A percentile compares a stretch with the other conserved stretches of the same genome.
Conservation (phyloP, 768 basidiomycete species). For the Lactifluus echinatus region DNA sequence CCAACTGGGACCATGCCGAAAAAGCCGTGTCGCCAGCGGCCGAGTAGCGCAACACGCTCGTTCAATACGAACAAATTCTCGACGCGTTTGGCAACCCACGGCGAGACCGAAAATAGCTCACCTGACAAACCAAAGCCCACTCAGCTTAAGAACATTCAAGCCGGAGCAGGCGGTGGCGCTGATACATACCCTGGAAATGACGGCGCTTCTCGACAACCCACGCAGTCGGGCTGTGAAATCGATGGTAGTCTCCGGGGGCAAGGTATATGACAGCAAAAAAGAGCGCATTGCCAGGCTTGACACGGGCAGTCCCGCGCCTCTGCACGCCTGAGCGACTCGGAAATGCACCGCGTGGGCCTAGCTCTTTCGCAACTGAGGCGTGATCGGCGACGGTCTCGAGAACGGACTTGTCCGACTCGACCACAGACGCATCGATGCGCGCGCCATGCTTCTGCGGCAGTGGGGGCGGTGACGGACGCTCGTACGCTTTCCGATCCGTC, state of each 20-base stretch:
- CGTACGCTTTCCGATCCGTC: slow-evolving; percentile 13
- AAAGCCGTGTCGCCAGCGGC: slow-evolving; percentile 92
- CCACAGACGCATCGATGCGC: slow-evolving; percentile 68
- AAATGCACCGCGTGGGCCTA: slow-evolving; percentile 47
- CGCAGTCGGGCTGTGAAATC: slow-evolving; percentile 90
- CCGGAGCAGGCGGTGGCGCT: not conserved
- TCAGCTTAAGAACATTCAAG: not conserved
- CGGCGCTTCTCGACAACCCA: slow-evolving; percentile 97
- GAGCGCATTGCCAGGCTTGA: slow-evolving; percentile 71
- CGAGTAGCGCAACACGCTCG: slow-evolving; percentile 91
- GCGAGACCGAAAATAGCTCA: slow-evolving; percentile 93
- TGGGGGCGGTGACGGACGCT: slow-evolving; percentile 25
- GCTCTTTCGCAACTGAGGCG: slow-evolving; percentile 59
- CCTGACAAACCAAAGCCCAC: slow-evolving; percentile 33
- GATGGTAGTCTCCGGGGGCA: slow-evolving; percentile 96
- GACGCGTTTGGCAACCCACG: slow-evolving; percentile 87
- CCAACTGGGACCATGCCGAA: slow-evolving; percentile 98
- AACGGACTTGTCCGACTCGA: slow-evolving; percentile 41
- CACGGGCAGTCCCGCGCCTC: slow-evolving; percentile 26
- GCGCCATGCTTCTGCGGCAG: slow-evolving; percentile 47
- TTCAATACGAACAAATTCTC: slow-evolving; percentile 96
- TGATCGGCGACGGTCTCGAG: slow-evolving; percentile 58
- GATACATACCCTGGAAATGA: slow-evolving; percentile 75
- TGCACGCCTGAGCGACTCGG: slow-evolving; percentile 34
- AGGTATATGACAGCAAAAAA: slow-evolving; percentile 96